Base-by-base conservation (phyloP, 1,284 basidiomycete species). In the Xerocomus nothofagi region DNA sequence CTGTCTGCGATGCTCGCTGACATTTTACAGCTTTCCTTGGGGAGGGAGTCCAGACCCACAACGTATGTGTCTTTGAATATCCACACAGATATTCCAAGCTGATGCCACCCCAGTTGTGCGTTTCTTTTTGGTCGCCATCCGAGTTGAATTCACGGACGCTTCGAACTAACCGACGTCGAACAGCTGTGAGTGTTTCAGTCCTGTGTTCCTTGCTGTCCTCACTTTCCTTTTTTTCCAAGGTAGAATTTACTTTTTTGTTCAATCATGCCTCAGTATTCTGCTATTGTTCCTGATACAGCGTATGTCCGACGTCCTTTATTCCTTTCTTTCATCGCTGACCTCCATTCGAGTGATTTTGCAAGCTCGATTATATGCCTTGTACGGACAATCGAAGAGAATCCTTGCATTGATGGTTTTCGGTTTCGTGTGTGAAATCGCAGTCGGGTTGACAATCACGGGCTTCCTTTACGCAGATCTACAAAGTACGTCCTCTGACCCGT, bases 301-400 rank as follows among this genome's bases (percentile, higher is more conserved):
- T 61, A n/a, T 6, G 61, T 37, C 12, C 5, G 6, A 24, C 8
- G 7, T n/a, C 4, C 11, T 23, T 24, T 1, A 1, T 3, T n/a
- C 11, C 12, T 23, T 40, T 7, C 0, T 0, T 24, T n/a, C 23
- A 14, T 45, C 0, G 0, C 12, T 61, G 21, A 60, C 15, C 6
- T 11, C 0, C 11, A 3, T 40, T 33, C 39, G 41, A 60, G 58
- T 50, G 14, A 47, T 39, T 0, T 39, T 63, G 14, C 59, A 57
- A 37, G 43, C 17, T 34, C 47, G 53, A 17, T 17, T 63, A 34
- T 57, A 59, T 20, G 50, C 57, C 8, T 39, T 59, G 36, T 63
- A 57, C 29, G 18, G 1, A 10, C 9, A 8, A 20, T 59, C 58
- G 21, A 50, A 10, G 20, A 20, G 20, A 14, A 17, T 59, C 18